Base-by-base conservation (phyloP, 2,329 filamentous ascomycete genomes). In the Chaetomiaceae sp. region DNA sequence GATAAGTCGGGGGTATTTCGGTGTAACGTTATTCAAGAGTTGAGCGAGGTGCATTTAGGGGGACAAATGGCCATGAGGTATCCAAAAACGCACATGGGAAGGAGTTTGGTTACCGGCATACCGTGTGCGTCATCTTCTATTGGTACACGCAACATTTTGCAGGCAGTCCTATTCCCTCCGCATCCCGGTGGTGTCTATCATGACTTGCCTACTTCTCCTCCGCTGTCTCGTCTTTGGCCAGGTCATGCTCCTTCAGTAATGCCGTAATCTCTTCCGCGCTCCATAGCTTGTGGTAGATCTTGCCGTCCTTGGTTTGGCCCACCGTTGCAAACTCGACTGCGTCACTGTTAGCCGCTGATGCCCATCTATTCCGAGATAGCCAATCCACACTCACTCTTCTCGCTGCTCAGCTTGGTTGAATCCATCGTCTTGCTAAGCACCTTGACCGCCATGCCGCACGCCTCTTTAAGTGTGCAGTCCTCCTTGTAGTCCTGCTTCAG, bases 371-470 rank as follows among this genome's bases (percentile, higher is more conserved):
- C n/a, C 2, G 14, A 13, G 44, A 13, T 38, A 14, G n/a, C 14
- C 4, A 5, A 8, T 27, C 5, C 5, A 11, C 36, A 78, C 89
- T 72, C 75, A 96, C 91, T 96, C 83, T 99, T 99, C 81, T 99
- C 94, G 68, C 90, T 96, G 78, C 90, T 96, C 68, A 99, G 75
- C 80, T 96, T 99, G 50, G 92, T 97, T 51, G 91, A 96, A 72
- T 99, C 94, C 95, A 99, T 99, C 5, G 94, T 99, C 85, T 99
- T 99, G 81, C 94, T 97, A 61, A 99, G 75, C 59, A 99, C 94
- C 81, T 99, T 99, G 70, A 99, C 94, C 10, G 94, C 94, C 80
- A 96, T 87, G 50, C 87, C 90, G 70, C 94, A 99, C 4, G 95
- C 94, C 76, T 99, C 94, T 76, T 96, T 89, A 67, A 99, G 73